Conservation (phyloP, 2,329 filamentous ascomycete genomes). For the Chalara sp. region DNA sequence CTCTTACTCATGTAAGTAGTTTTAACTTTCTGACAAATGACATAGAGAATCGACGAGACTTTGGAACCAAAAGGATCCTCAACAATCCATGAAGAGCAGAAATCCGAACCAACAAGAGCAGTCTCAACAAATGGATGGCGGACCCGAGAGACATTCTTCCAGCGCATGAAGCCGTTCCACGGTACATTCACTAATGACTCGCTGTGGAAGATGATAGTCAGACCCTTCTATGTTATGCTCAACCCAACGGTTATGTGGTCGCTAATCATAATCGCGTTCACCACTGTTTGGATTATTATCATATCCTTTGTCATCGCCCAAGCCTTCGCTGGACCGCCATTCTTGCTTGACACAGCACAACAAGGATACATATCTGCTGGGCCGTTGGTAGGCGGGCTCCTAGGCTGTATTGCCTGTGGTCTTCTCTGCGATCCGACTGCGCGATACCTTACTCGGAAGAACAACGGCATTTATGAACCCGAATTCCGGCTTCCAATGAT, state of each 20-base stretch:
- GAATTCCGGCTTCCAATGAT: slow-evolving; percentile 38
- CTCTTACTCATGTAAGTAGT: too few species aligned
- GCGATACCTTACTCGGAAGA: neutral
- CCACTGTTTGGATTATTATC: slow-evolving; percentile 48
- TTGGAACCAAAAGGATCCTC: neutral
- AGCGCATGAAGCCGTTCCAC: slow-evolving; percentile 1
- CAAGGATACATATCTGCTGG: slow-evolving; percentile 3
- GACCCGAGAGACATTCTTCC: neutral
- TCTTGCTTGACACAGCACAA: slow-evolving; percentile 1
- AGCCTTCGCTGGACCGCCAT: slow-evolving; percentile 7
- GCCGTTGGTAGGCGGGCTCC: slow-evolving; percentile 1
- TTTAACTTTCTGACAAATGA: too few species aligned
- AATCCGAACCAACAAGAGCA: neutral
- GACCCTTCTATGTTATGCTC: slow-evolving; percentile 39
- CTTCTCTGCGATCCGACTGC: slow-evolving; percentile 32
- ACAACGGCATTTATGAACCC: slow-evolving; percentile 30
- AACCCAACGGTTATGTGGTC: slow-evolving; percentile 26
- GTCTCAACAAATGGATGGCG: neutral
- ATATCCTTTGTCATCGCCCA: slow-evolving; percentile 28
- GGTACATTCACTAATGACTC: slow-evolving; percentile 27
- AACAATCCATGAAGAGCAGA: neutral
- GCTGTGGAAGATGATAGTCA: slow-evolving; percentile 29
- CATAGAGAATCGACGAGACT: neutral
- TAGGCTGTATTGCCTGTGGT: slow-evolving; percentile 38
- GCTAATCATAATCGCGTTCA: slow-evolving; percentile 13